A percentile compares a stretch with the other conserved stretches of the same genome.
These are phyloP conservation scores for Ambrosia artemisiifolia DNA, from an alignment of 129 eudicot species.

Conservation along the genomic window DNA sequence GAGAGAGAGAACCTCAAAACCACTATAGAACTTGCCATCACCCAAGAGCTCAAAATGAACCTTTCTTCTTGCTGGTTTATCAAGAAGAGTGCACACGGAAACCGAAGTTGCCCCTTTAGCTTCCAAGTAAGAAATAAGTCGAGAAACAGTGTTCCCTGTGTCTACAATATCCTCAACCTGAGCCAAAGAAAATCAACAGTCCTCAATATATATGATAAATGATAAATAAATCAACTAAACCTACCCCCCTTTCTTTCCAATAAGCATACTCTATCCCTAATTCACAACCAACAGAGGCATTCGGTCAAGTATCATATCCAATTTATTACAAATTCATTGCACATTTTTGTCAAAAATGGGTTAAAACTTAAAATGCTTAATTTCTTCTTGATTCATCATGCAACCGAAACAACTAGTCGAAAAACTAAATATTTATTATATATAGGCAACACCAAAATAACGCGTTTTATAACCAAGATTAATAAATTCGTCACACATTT, in stretches of 20 bases:
- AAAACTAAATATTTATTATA: too few species aligned
- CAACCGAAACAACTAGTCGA: too few species aligned
- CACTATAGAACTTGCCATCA: slow-evolving; percentile 73
- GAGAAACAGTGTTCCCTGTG: slow-evolving; percentile 70
- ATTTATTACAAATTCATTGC: neutral
- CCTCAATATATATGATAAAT: neutral
- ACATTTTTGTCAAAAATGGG: too few species aligned
- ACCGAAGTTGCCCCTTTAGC: slow-evolving; percentile 69
- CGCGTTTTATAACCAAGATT: neutral
- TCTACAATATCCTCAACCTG: slow-evolving; percentile 97
- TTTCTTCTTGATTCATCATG: too few species aligned
- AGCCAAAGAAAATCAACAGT: neutral
- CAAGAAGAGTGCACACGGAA: slow-evolving; percentile 90
- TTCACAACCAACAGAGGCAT: neutral
- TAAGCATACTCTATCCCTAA: neutral
- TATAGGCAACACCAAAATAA: too few species aligned
- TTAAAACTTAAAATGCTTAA: too few species aligned
- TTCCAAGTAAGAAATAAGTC: slow-evolving; percentile 60
- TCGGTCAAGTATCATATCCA: neutral
- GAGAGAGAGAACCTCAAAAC: slow-evolving; percentile 61
- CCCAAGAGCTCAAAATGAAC: slow-evolving; percentile 65
- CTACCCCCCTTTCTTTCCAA: neutral
- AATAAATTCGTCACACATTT: neutral
- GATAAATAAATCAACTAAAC: neutral
- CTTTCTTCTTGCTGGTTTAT: slow-evolving; percentile 77